A percentile compares a stretch with the other conserved stretches of the same genome.
Evolutionary conservation across 345 rosid species (phyloP).

Genomic region (Gossypium ekmanianum): DNA sequence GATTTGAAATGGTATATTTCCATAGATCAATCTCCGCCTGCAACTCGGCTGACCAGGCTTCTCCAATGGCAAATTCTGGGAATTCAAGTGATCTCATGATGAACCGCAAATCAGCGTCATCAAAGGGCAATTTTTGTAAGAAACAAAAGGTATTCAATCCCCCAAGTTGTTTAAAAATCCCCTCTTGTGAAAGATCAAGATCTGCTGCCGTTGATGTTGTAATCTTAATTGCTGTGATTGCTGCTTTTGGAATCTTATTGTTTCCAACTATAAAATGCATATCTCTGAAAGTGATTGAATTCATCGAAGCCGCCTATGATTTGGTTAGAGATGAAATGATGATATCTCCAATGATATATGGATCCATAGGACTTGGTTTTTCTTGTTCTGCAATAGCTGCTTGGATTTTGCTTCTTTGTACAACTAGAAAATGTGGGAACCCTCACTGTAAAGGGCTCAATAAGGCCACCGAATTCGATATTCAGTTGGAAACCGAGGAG

Average conservation of each 20-base stretch:
- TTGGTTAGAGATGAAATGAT: not conserved
- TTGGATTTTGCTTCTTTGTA: not conserved
- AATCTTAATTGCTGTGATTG: not conserved
- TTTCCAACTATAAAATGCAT: not conserved
- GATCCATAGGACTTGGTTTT: not conserved
- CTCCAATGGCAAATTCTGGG: no score
- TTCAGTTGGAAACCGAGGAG: not conserved
- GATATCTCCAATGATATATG: not conserved
- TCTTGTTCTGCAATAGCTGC: constrained; percentile 1
- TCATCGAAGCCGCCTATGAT: not conserved
- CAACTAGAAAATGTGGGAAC: not conserved
- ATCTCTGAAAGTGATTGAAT: not conserved
- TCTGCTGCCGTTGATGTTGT: not conserved
- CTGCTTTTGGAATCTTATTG: constrained; percentile 3
- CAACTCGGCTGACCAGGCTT: no score
- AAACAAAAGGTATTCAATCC: not conserved
- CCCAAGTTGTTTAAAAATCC: not conserved
- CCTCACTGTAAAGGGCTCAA: not conserved
- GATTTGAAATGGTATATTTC: no score
- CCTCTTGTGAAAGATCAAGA: not conserved
- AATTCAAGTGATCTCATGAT: no score
- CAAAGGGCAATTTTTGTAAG: not conserved
- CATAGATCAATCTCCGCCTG: no score
- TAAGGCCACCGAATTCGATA: not conserved
- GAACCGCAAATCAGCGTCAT: not conserved